These are phyloP conservation scores for Eucalyptus tenuipes DNA, from an alignment of 345 rosid genomes.

Conservation along the genomic window DNA sequence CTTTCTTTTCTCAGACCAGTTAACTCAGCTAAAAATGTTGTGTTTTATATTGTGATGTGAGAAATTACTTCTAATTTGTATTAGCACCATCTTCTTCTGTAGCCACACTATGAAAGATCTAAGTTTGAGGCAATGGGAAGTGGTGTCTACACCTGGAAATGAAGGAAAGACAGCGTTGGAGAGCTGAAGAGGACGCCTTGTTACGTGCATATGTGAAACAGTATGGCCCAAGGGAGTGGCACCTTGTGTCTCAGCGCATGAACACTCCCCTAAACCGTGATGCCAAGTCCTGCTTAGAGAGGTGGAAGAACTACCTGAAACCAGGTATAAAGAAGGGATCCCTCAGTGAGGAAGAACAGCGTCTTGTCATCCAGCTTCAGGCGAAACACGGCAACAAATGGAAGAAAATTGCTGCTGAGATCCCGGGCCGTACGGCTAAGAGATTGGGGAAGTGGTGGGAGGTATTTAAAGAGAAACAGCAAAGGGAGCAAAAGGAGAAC, in stretches of 20 bases:
- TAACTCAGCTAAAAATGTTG: background rate
- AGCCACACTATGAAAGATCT: conserved; percentile 41
- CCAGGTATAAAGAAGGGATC: conserved; percentile 99
- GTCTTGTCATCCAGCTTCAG: conserved; percentile 79
- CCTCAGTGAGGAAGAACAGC: conserved; percentile 85
- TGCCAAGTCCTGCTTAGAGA: conserved; percentile 87
- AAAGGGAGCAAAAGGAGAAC: conserved; percentile 77
- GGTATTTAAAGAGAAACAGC: conserved; percentile 93
- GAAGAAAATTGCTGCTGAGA: conserved; percentile 99
- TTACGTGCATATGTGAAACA: conserved; percentile 83
- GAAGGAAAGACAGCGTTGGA: conserved; percentile 99
- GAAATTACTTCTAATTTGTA: background rate
- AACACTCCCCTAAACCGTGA: conserved; percentile 74
- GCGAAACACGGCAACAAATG: conserved; percentile 98
- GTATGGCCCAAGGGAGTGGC: conserved; percentile 96
- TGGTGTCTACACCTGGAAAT: conserved; percentile 55
- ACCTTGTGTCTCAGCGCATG: conserved; percentile 89
- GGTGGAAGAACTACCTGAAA: conserved; percentile 97
- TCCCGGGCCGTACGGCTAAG: conserved; percentile 92
- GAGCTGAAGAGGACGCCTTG: conserved; percentile 91
- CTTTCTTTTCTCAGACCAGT: background rate
- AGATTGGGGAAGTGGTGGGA: conserved; percentile 99
- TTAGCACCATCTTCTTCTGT: background rate
- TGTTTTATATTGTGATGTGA: background rate
- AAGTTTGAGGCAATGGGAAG: conserved; percentile 45